These are phyloP conservation scores for Boletellus ananas DNA, from an alignment of 768 basidiomycete genomes.

Conservation along the genomic window DNA sequence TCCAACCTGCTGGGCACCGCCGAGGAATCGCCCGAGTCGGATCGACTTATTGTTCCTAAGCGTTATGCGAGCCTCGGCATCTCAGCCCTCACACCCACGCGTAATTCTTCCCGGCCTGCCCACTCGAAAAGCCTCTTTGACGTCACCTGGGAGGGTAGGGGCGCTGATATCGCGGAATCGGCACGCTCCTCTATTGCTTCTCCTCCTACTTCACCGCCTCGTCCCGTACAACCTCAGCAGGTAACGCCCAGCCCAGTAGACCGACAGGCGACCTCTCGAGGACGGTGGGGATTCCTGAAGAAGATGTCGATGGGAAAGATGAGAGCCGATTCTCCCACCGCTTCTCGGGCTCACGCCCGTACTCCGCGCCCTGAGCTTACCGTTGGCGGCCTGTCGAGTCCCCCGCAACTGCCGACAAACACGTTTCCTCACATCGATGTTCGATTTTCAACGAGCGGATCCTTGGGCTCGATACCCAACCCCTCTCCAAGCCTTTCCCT, in stretches of 20 bases:
- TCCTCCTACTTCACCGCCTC: slow-evolving; percentile 29
- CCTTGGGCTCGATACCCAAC: slow-evolving; percentile 46
- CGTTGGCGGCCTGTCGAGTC: slow-evolving; percentile 16
- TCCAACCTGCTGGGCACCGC: slow-evolving; percentile 53
- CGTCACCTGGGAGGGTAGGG: slow-evolving; percentile 36
- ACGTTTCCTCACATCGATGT: slow-evolving; percentile 62
- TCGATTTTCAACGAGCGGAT: slow-evolving; percentile 68
- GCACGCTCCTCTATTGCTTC: slow-evolving; percentile 23
- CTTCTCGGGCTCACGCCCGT: slow-evolving; percentile 32
- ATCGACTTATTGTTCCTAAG: slow-evolving; percentile 40
- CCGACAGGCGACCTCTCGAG: slow-evolving; percentile 30
- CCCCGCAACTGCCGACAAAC: slow-evolving; percentile 33
- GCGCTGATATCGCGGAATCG: slow-evolving; percentile 9
- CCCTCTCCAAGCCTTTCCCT: slow-evolving; percentile 31
- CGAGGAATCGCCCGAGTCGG: slow-evolving; percentile 31
- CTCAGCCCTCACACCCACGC: slow-evolving; percentile 33
- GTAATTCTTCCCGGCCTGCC: slow-evolving; percentile 35
- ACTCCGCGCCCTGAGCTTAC: slow-evolving; percentile 10
- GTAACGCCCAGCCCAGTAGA: slow-evolving; percentile 23
- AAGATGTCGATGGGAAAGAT: slow-evolving; percentile 99
- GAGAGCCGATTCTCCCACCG: slow-evolving; percentile 53
- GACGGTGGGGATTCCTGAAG: slow-evolving; percentile 93
- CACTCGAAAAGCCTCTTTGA: slow-evolving; percentile 50
- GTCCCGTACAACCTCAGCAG: slow-evolving; percentile 11
- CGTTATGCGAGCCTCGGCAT: slow-evolving; percentile 70